A percentile compares a stretch with the other conserved stretches of the same genome.
phyloP scores from a whole-genome alignment of 2,329 filamentous ascomycete species.

The Cordyceps tenuipes region DNA sequence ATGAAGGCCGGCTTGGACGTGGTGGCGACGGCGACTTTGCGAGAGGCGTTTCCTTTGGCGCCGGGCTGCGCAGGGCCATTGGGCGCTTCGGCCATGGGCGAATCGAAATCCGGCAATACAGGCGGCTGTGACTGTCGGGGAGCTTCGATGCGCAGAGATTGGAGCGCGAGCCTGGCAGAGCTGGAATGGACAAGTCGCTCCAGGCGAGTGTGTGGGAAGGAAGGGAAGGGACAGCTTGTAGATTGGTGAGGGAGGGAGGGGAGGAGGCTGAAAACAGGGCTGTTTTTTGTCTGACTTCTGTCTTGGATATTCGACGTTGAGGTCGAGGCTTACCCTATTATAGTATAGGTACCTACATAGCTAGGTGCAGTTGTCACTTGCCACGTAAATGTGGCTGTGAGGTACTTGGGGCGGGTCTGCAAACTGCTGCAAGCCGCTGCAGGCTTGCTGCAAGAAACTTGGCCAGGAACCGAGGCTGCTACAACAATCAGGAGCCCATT shows the following conservation, averaged over 20 bases:
- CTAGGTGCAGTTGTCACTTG: conserved; percentile 2
- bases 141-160: not conserved
- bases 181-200: not conserved
- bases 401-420: not conserved
- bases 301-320: too few relatives aligned
- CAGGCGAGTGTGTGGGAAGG: conserved; percentile 4
- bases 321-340: too few relatives aligned
- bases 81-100: conserved; percentile 29
- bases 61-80: conserved; percentile 33
- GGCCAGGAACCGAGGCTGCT: not conserved
- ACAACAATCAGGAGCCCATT: not conserved
- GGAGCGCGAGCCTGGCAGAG: not conserved
- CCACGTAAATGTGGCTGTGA: not conserved
- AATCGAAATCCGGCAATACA: not conserved
- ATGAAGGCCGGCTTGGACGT: conserved; percentile 21
- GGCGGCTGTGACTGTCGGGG: not conserved
- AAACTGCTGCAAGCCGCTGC: not conserved
- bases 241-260: not conserved
- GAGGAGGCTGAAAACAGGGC: not conserved
- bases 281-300: too few relatives aligned
- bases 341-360: too few relatives aligned
- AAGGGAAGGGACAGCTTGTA: not conserved
- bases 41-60: conserved; percentile 25
- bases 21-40: conserved; percentile 15
- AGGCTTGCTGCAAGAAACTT: not conserved